These are phyloP conservation scores for Lathyrus tuberosus DNA, from an alignment of 306 rosid species.

Conservation along the genomic window DNA sequence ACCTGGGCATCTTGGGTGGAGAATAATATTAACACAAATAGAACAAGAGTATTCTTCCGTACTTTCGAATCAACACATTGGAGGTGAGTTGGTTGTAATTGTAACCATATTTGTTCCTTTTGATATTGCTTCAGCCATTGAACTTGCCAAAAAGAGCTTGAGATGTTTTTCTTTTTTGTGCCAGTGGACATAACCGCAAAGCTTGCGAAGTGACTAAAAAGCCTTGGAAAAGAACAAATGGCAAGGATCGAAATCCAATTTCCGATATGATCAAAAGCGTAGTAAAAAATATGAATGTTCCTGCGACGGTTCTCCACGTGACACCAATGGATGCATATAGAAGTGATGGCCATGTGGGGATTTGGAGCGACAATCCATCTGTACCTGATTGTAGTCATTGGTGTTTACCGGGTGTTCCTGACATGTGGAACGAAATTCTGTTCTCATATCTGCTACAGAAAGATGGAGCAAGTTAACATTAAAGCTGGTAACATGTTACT, in stretches of 20 bases:
- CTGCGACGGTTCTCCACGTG: slow-evolving; percentile 57
- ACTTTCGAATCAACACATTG: slow-evolving; percentile 91
- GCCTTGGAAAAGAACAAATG: slow-evolving; percentile 64
- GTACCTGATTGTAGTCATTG: slow-evolving; percentile 96
- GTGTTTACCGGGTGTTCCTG: slow-evolving; percentile 99
- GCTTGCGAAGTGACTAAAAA: slow-evolving; percentile 66
- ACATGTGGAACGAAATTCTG: slow-evolving; percentile 92
- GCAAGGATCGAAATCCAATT: slow-evolving; percentile 57
- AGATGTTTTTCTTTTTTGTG: slow-evolving; percentile 40
- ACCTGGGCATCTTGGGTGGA: slow-evolving; percentile 95
- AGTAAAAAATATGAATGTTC: slow-evolving; percentile 56
- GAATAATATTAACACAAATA: slow-evolving; percentile 56
- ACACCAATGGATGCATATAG: slow-evolving; percentile 81
- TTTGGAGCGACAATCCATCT: slow-evolving; percentile 78
- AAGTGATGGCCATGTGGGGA: slow-evolving; percentile 84
- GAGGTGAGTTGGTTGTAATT: slow-evolving; percentile 49
- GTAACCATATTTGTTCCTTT: background rate
- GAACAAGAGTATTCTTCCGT: slow-evolving; percentile 79
- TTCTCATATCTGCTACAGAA: slow-evolving; percentile 54
- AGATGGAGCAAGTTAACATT: slow-evolving; percentile 29
- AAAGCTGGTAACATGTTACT: slow-evolving; percentile 23
- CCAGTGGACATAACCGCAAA: slow-evolving; percentile 60
- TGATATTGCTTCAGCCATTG: background rate
- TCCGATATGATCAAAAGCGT: slow-evolving; percentile 66
- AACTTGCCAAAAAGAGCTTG: background rate